Percentiles rank a stretch among this genome's conserved stretches.
These are phyloP conservation scores for Penicillium argentinense DNA, from an alignment of 495 filamentous ascomycete genomes.

Conservation along the genomic window DNA sequence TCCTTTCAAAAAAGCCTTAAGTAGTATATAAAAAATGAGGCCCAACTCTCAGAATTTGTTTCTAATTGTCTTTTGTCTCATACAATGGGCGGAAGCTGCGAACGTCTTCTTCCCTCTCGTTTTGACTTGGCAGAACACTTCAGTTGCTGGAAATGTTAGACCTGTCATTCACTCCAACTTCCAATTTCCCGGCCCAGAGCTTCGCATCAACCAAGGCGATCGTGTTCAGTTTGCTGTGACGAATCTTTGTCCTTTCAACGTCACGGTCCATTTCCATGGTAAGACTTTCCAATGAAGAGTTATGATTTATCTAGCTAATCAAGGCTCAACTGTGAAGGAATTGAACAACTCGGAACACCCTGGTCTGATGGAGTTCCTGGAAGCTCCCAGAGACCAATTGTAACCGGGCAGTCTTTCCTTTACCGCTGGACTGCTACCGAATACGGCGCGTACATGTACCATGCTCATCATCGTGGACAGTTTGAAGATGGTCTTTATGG, in stretches of 20 bases:
- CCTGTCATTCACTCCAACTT: conserved; percentile 60
- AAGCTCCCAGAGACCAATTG: conserved; percentile 45
- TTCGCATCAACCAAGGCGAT: conserved; percentile 62
- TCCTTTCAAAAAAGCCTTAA: no score
- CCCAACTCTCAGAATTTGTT: conserved; percentile 1
- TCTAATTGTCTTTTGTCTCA: conserved; percentile 13
- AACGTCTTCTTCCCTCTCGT: conserved; percentile 32
- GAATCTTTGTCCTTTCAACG: conserved; percentile 55
- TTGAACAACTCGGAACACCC: conserved; percentile 41
- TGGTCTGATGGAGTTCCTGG: conserved; percentile 59
- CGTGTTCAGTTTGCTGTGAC: conserved; percentile 58
- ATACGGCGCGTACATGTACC: conserved; percentile 44
- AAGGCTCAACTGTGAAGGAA: conserved; percentile 21
- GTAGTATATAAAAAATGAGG: conserved; percentile 18
- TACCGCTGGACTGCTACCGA: conserved; percentile 45
- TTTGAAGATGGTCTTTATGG: conserved; percentile 58
- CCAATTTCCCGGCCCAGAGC: conserved; percentile 57
- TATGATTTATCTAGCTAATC: not conserved
- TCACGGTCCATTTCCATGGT: conserved; percentile 56
- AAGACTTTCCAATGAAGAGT: not conserved
- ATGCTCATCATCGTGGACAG: conserved; percentile 52
- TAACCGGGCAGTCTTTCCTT: conserved; percentile 42
- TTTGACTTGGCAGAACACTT: conserved; percentile 31
- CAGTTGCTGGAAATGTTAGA: conserved; percentile 34
- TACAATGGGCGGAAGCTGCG: conserved; percentile 15